Conservation (phyloP, 2,329 filamentous ascomycete species). For the Ceratocystis cacaofunesta region DNA sequence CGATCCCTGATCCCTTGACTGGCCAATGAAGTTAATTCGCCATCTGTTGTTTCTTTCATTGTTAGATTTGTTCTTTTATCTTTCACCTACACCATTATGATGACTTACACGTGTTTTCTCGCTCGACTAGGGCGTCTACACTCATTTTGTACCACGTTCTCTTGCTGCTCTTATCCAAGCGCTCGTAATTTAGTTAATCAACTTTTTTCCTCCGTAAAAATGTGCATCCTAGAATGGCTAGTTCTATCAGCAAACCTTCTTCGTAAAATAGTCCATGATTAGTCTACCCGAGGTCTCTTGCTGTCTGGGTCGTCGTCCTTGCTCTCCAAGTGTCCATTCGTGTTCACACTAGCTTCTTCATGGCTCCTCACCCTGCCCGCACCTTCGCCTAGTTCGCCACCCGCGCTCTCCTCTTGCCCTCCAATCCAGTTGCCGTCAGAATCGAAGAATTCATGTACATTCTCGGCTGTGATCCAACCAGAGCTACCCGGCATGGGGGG, state of each 20-base stretch:
- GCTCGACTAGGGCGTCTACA: too few relatives aligned
- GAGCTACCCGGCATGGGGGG: slow-evolving; percentile 57
- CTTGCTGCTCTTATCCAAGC: background rate
- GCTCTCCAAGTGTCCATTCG: slow-evolving; percentile 31
- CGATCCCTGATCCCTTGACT: background rate
- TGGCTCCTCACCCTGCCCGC: slow-evolving; percentile 42
- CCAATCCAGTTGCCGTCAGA: slow-evolving; percentile 63
- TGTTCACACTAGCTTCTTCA: slow-evolving; percentile 42
- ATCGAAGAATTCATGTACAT: slow-evolving; percentile 72
- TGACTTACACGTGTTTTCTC: background rate
- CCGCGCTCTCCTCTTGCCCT: slow-evolving; percentile 35
- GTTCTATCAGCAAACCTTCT: background rate
- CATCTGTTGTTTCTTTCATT: background rate
- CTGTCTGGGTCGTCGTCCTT: slow-evolving; percentile 28
- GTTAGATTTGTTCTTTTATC: background rate
- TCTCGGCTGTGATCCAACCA: slow-evolving; percentile 85
- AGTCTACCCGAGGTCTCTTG: slow-evolving; percentile 36
- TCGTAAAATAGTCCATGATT: slow-evolving; percentile 7
- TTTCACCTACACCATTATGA: background rate
- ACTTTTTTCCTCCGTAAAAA: background rate
- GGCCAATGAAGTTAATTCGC: background rate
- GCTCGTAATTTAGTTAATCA: background rate
- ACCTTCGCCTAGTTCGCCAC: slow-evolving; percentile 46
- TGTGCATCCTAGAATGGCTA: background rate
- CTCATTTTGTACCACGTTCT: background rate